Percentiles rank a stretch among this genome's conserved stretches.
Conservation (phyloP, 805 yeast genomes). For the Candida insectalens region DNA sequence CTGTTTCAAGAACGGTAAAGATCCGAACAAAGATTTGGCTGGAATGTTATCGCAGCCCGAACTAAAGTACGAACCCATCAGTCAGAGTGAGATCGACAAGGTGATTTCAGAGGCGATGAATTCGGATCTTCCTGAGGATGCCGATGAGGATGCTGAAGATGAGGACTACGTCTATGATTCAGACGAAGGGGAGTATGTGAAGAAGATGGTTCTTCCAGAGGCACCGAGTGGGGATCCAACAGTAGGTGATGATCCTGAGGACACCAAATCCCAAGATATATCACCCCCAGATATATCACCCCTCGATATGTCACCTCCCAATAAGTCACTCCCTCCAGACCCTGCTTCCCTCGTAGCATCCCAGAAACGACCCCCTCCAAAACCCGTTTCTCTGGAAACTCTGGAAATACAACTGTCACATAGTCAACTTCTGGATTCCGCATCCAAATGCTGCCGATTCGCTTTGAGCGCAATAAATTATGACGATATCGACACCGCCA, state of each 20-base stretch:
- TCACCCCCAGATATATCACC: no score
- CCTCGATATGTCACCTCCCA: neutral
- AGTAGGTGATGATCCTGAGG: neutral
- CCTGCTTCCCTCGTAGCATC: slow-evolving; percentile 4
- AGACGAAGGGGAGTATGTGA: slow-evolving; percentile 13
- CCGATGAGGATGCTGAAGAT: slow-evolving; percentile 2
- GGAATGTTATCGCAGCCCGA: slow-evolving; percentile 10
- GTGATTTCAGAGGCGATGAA: slow-evolving; percentile 11
- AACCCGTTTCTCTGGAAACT: slow-evolving; percentile 7
- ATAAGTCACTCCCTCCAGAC: slow-evolving; percentile 31
- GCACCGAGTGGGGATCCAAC: slow-evolving; percentile 4
- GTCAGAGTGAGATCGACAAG: slow-evolving; percentile 12
- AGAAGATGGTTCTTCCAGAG: slow-evolving; percentile 9
- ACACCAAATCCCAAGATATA: no score
- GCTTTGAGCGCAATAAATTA: slow-evolving; percentile 69
- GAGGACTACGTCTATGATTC: slow-evolving; percentile 12
- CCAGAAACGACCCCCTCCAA: slow-evolving; percentile 2
- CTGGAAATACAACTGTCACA: slow-evolving; percentile 14
- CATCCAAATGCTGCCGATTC: slow-evolving; percentile 58
- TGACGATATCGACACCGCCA: slow-evolving; percentile 60
- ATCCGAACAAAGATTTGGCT: slow-evolving; percentile 15
- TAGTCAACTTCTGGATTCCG: slow-evolving; percentile 26
- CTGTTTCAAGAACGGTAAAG: slow-evolving; percentile 13
- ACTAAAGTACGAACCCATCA: slow-evolving; percentile 7
- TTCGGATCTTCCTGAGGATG: slow-evolving; percentile 4